Evolutionary conservation across 768 basidiomycete species (phyloP), one percentile per base, ranked within the genome.

Genomic region (Boletellus sp.): DNA sequence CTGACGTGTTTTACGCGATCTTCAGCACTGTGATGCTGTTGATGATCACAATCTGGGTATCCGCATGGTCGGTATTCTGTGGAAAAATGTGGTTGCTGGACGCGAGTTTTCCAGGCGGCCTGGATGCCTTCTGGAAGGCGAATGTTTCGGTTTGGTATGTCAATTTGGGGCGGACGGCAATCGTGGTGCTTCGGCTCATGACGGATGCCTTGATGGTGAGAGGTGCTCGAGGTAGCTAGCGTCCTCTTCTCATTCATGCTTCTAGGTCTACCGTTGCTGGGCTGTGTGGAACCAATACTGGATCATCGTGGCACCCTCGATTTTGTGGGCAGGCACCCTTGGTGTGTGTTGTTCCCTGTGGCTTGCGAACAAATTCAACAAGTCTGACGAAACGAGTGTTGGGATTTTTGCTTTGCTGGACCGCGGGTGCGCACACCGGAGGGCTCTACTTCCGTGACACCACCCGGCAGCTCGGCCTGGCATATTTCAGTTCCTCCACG

Each of bases 401-500:
- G 31, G 42, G 42, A 5, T 11, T 43, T 43, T 3, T 43, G 2
- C 6, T 13, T 19, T 3, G 17, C 28, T 43, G 42, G 42, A 8
- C n/a, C 17, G 19, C 19, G 28, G 8, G 6, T 32, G 31, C 15
- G 11, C 28, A 28, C 17, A 5, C n/a, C 6, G 42, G 42, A 13
- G 42, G 42, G 19, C 4, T 32, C 4, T 43, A 43, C 19, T 43
- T 32, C 9, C 28, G 20, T 20, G 28, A 20, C 3, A 3, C 28
- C 28, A 28, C 28, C 28, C 28, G 28, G 9, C 41, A 23, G 4
- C 15, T 53, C 5, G 20, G 39, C 5, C 13, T 57, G 20, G 34
- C 51, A 6, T 57, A 51, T 23, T 55, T 32, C 35, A 9, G 42
- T 1, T 3, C 47, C 16, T 35, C 49, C 2, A 42, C 52, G 16